A percentile compares a stretch with the other conserved stretches of the same genome.
Evolutionary conservation across 2,329 filamentous ascomycete species (phyloP).

Genomic region (Xylariales sp.): DNA sequence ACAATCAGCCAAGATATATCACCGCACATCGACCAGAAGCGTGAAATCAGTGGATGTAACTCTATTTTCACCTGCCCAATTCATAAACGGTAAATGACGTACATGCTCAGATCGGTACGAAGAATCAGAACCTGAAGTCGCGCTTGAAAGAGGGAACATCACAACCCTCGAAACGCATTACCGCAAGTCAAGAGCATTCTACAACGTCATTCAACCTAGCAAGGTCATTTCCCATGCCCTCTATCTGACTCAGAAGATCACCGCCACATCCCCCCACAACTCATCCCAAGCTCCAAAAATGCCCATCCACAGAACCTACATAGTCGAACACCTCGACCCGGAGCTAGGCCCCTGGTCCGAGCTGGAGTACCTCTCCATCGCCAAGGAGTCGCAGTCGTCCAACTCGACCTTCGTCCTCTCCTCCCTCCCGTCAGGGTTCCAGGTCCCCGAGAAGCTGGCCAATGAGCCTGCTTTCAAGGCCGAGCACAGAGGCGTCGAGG

Average conservation of each 20-base stretch:
- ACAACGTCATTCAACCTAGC: no score
- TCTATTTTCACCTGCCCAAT: no score
- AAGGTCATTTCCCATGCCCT: background rate
- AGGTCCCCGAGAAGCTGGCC: constrained; percentile 55
- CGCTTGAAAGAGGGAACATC: no score
- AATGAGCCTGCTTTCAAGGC: constrained; percentile 60
- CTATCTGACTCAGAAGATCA: background rate
- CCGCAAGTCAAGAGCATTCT: no score
- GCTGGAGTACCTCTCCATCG: constrained; percentile 87
- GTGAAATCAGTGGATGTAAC: no score
- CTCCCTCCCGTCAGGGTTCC: constrained; percentile 67
- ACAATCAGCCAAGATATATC: no score
- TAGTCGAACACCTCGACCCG: constrained; percentile 94
- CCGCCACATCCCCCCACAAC: background rate
- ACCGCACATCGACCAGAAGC: no score
- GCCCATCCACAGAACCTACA: constrained; percentile 62
- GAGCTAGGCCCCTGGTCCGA: constrained; percentile 93
- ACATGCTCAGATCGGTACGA: no score
- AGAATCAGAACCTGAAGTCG: no score
- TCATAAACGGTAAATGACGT: no score
- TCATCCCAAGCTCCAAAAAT: constrained; percentile 1
- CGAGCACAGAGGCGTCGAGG: constrained; percentile 75
- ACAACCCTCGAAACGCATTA: no score
- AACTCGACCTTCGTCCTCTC: constrained; percentile 74
- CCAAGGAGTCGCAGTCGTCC: constrained; percentile 66